phyloP scores from a whole-genome alignment of 1,284 basidiomycete genomes.

The Agaricales sp. region DNA sequence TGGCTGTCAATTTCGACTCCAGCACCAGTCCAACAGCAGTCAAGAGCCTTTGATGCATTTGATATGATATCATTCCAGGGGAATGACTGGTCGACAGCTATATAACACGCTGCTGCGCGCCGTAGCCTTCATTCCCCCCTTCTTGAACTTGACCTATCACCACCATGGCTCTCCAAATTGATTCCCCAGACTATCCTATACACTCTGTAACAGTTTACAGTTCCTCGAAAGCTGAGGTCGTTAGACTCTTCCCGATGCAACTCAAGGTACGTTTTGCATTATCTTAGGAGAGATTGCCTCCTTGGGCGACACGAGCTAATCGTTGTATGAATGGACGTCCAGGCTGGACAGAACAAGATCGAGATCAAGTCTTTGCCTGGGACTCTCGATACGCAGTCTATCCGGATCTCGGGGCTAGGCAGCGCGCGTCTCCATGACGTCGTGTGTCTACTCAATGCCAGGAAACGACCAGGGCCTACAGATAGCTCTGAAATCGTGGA shows the following conservation, averaged over 20 bases:
- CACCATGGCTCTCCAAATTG: constrained; percentile 1
- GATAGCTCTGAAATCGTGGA: constrained; percentile 24
- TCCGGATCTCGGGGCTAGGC: constrained; percentile 35
- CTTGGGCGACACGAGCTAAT: too few relatives aligned
- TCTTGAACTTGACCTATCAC: too few relatives aligned
- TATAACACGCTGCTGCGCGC: too few relatives aligned
- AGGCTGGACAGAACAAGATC: constrained; percentile 41
- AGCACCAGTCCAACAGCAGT: too few relatives aligned
- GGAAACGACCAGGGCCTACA: constrained; percentile 12
- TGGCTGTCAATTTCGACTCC: too few relatives aligned
- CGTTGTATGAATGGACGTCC: too few relatives aligned
- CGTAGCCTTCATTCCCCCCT: too few relatives aligned
- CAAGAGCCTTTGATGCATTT: too few relatives aligned
- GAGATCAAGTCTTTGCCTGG: constrained; percentile 34
- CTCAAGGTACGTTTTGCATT: constrained; percentile 18
- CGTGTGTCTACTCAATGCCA: constrained; percentile 25
- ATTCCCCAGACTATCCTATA: constrained; percentile 16
- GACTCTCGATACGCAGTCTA: constrained; percentile 35
- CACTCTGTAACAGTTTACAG: constrained; percentile 27
- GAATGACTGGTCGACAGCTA: too few relatives aligned
- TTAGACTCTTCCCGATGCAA: constrained; percentile 20
- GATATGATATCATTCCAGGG: too few relatives aligned
- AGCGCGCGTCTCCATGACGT: constrained; percentile 38
- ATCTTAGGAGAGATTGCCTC: too few relatives aligned
- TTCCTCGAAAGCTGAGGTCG: constrained; percentile 23